Conservation (phyloP, 169 alveolate species). For the Eimeria sp. region DNA sequence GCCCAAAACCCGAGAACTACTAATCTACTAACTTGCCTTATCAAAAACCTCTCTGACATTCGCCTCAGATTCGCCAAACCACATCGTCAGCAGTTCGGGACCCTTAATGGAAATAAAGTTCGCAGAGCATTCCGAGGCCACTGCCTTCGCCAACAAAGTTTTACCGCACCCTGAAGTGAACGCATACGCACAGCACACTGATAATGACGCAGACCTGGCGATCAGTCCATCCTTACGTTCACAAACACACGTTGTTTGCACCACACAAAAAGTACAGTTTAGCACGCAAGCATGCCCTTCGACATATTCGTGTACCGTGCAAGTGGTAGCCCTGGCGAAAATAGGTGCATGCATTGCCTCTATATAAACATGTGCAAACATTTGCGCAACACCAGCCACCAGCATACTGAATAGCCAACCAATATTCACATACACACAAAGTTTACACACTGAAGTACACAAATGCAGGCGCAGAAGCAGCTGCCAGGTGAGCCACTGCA, state of each 20-base stretch:
- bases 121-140: constrained; percentile 96
- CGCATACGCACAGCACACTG: not conserved
- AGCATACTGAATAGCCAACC: not conserved
- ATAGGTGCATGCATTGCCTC: not conserved
- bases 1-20: not conserved
- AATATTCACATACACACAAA: not conserved
- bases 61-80: constrained; percentile 99
- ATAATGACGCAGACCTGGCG: not conserved
- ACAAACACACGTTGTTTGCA: not conserved
- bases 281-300: not conserved
- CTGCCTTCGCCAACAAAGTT: constrained; percentile 98
- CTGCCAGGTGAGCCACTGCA: not conserved
- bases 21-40: constrained; percentile 90
- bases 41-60: constrained; percentile 99
- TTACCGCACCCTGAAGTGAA: constrained; percentile 81
- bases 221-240: not conserved
- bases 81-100: constrained; percentile 99
- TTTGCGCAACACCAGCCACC: not conserved
- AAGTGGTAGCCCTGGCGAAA: not conserved
- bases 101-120: constrained; percentile 99
- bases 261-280: not conserved
- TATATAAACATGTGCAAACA: not conserved
- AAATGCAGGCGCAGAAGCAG: not conserved
- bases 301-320: not conserved
- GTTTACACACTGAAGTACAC: not conserved